Base-by-base conservation (phyloP, 139 green algal genomes). In the Parachlorella kessleri region DNA sequence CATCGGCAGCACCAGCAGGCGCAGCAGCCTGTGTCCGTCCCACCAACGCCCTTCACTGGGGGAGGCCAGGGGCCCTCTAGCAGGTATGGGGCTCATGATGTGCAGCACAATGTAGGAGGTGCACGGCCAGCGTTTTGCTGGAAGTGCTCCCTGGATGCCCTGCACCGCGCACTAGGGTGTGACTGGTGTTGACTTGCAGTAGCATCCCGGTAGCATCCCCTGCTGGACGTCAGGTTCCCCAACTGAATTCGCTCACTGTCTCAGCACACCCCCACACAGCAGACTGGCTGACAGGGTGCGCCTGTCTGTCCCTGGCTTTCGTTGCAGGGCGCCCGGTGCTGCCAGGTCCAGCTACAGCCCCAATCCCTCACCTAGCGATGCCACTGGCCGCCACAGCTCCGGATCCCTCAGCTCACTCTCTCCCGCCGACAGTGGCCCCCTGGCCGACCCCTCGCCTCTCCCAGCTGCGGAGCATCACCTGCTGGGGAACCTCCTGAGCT, bases 401-500 rank as follows among this genome's bases (percentile, higher is more conserved):
- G 38, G 38, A 24, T n/a, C 26, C 33, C 67, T 24, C 38, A 55
- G 67, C 67, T 35, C 66, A 48, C 35, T 36, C 42, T 48, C 66
- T 48, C 66, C 14, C 1, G 35, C 1, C 35, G 66, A 35, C n/a
- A 35, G 4, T 35, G 7, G 10, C 1, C 1, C 2, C 35, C n/a
- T 54, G 24, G 30, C 30, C 9, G 63, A 63, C 63, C 72, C 63
- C 63, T 63, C 63, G 0, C 73, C 39, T 1, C 33, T 24, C n/a
- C 40, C 73, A n/a, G 36, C 30, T 32, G 39, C 73, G 14, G 73
- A 79, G 63, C 63, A 72, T 39, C 73, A 65, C 7, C 73, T 79
- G 30, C 63, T 79, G 42, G 73, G 73, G 1, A 63, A 79, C 6
- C 63, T 63, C 39, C 73, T 79, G 73, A 59, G 67, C 73, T 79